Percentiles rank a stretch among this genome's conserved stretches.
phyloP scores from a whole-genome alignment of 108 stramenopile genomes.

The Conticribra guillardii region DNA sequence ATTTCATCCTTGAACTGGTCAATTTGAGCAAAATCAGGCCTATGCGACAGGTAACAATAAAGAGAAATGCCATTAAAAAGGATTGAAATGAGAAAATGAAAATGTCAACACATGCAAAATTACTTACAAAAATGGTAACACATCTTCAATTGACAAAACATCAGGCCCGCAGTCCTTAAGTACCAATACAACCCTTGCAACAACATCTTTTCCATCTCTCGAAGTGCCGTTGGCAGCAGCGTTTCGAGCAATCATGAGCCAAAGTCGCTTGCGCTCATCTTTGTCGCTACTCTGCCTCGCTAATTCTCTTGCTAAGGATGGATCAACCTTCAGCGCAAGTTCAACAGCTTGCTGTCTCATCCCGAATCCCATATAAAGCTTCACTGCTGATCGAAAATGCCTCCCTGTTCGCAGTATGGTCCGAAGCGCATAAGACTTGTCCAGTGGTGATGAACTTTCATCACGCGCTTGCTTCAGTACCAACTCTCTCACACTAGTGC shows the following conservation, averaged over 20 bases:
- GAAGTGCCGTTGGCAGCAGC: constrained; percentile 63
- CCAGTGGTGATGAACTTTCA: constrained; percentile 62
- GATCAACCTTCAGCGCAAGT: constrained; percentile 85
- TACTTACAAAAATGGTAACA: constrained; percentile 50
- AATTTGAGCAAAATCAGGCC: constrained; percentile 87
- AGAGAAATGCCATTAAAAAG: neutral
- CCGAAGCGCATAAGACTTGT: constrained; percentile 79
- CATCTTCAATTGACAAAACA: constrained; percentile 90
- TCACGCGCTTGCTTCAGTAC: constrained; percentile 47
- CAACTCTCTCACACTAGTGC: constrained; percentile 18
- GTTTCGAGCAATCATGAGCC: constrained; percentile 92
- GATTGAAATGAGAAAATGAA: neutral
- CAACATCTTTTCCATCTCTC: constrained; percentile 78
- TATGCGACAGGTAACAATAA: constrained; percentile 3
- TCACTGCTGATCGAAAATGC: constrained; percentile 88
- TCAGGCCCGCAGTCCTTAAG: constrained; percentile 88
- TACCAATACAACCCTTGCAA: constrained; percentile 80
- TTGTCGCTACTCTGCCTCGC: constrained; percentile 76
- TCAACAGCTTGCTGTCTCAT: constrained; percentile 90
- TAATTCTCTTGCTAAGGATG: constrained; percentile 80
- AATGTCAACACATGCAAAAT: constrained; percentile 37
- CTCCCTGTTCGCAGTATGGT: constrained; percentile 76
- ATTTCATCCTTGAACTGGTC: constrained; percentile 93
- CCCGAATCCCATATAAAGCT: constrained; percentile 89
- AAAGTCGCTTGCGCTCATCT: constrained; percentile 81